Evolutionary conservation across 2,329 filamentous ascomycete genomes (phyloP), one percentile per base, ranked within the genome.

Genomic region (Sphaerostilbella broomeana): DNA sequence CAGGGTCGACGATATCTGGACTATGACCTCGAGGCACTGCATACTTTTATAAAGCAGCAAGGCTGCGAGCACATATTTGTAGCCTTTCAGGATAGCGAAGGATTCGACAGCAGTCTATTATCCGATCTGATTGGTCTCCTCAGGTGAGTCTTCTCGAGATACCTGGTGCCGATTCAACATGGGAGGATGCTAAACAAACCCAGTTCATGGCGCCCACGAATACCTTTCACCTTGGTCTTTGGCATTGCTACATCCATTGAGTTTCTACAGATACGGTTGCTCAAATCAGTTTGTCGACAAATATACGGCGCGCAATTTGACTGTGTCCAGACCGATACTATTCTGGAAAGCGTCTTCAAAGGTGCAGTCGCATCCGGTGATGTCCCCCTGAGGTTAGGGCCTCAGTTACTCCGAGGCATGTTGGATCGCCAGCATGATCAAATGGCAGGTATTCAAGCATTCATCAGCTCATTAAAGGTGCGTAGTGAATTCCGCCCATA

Each of bases 181-280:
- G n/a, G n/a, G n/a, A n/a, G n/a, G n/a, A n/a, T n/a, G n/a, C n/a
- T n/a, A n/a, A n/a, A n/a, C n/a, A n/a, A n/a, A n/a, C n/a, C 15
- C 36, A 65, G 62, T 42, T 69, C 68, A 4, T 92, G 86, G 84
- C 72, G 77, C 7, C 76, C 84, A 48, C 80, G 83, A 17, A 84
- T 92, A 32, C 82, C 81, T 0, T 88, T 92, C 47, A 76, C 84
- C 1, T 67, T 88, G 1, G 65, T 94, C 1, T 85, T 92, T 51
- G 86, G 85, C 28, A 75, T 94, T 40, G 86, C 85, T 19, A 92
- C 86, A 1, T 89, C 85, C 2, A 76, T 88, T 22, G 84, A 90
- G 47, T 75, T 86, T 22, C 81, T 92, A 44, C 81, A 88, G 54
- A 80, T 84, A 36, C 74, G 86, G 12, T 65, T 92, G 13, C 70